Evolutionary conservation across 2,329 filamentous ascomycete species (phyloP).

Genomic region (Microcyclospora tardicrescens): DNA sequence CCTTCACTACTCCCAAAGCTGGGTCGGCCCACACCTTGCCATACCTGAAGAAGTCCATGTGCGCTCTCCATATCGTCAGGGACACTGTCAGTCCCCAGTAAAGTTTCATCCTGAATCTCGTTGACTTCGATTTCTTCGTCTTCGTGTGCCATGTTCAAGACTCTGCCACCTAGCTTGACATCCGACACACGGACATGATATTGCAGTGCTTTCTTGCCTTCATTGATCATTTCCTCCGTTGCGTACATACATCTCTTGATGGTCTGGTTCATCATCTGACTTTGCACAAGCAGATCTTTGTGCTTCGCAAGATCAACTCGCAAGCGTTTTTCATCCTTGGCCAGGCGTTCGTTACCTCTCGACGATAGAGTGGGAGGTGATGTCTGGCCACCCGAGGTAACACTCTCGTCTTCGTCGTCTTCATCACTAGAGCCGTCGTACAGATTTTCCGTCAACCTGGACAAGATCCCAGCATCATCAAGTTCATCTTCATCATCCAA

Average conservation of each 20-base stretch:
- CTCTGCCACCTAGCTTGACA: slow-evolving; percentile 66
- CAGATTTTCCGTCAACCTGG: slow-evolving; percentile 4
- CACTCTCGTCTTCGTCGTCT: slow-evolving; percentile 23
- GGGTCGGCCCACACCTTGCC: slow-evolving; percentile 7
- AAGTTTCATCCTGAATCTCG: slow-evolving; percentile 9
- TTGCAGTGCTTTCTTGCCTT: slow-evolving; percentile 74
- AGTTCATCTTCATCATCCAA: slow-evolving; percentile 23
- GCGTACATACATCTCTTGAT: slow-evolving; percentile 78
- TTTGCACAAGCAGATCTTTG: slow-evolving; percentile 75
- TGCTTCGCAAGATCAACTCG: slow-evolving; percentile 77
- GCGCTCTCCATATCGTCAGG: slow-evolving; percentile 13
- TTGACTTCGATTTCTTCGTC: slow-evolving; percentile 19
- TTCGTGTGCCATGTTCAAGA: slow-evolving; percentile 49
- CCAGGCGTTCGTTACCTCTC: slow-evolving; percentile 42
- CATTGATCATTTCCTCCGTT: slow-evolving; percentile 81
- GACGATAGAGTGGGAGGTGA: slow-evolving; percentile 27
- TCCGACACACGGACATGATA: slow-evolving; percentile 71
- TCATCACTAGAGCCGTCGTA: slow-evolving; percentile 17
- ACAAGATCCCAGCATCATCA: slow-evolving; percentile 1
- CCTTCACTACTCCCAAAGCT: slow-evolving; percentile 5
- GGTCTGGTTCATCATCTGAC: slow-evolving; percentile 90
- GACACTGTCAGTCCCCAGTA: slow-evolving; percentile 7
- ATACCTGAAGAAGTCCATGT: slow-evolving; percentile 14
- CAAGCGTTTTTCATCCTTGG: slow-evolving; percentile 69
- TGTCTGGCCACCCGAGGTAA: slow-evolving; percentile 11